Percentiles rank a stretch among this genome's conserved stretches.
Evolutionary conservation across 176 grass and related monocot species (phyloP).

Genomic region (Avena atlantica): DNA sequence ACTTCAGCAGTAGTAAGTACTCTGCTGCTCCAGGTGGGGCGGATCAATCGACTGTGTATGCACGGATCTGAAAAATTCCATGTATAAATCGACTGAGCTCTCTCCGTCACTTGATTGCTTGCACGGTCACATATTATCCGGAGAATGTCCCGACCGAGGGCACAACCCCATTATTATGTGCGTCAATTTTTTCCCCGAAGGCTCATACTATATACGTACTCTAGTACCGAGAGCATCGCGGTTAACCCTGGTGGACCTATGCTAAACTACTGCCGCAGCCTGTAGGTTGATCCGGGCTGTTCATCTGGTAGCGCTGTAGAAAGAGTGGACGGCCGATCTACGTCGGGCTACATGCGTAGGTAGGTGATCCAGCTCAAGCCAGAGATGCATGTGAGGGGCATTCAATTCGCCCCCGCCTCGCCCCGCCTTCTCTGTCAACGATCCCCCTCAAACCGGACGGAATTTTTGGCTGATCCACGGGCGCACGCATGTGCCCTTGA

Average conservation of each 20-base stretch:
- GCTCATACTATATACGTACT: too few relatives aligned
- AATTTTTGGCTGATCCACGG: neutral
- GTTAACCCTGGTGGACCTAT: too few relatives aligned
- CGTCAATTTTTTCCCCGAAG: neutral
- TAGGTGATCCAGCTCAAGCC: neutral
- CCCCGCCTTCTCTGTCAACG: neutral
- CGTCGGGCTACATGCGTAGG: neutral
- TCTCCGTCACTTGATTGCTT: neutral
- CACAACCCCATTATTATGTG: neutral
- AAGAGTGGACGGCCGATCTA: neutral
- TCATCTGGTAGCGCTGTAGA: neutral
- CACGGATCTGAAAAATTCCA: neutral
- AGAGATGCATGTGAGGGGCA: constrained; percentile 5
- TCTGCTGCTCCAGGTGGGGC: neutral
- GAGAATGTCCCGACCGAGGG: neutral
- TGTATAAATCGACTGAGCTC: neutral
- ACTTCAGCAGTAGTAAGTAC: neutral
- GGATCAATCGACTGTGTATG: neutral
- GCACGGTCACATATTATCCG: neutral
- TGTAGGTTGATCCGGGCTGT: too few relatives aligned
- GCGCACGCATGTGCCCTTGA: neutral
- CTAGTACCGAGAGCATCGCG: too few relatives aligned
- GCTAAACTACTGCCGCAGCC: too few relatives aligned
- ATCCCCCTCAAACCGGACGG: neutral
- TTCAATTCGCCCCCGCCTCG: neutral